phyloP scores from a whole-genome alignment of 73 alveolate genomes.

The Stentor coeruleus region DNA sequence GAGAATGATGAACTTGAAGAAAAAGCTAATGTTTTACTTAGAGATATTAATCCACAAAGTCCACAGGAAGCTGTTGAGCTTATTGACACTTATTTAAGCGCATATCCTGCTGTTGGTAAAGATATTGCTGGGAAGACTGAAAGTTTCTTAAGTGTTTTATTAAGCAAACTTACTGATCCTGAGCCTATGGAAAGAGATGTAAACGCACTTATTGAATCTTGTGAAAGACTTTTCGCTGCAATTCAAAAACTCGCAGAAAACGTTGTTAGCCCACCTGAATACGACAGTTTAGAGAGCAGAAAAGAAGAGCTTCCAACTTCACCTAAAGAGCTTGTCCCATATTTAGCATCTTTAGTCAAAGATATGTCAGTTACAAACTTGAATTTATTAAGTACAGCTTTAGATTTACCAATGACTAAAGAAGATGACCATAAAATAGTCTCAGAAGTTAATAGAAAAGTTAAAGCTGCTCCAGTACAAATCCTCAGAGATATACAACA shows the following conservation, averaged over 20 bases:
- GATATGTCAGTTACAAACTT: background rate
- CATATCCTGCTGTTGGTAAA: background rate
- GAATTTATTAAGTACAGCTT: too few relatives aligned
- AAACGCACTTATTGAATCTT: background rate
- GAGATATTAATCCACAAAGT: background rate
- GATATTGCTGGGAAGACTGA: background rate
- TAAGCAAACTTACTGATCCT: background rate
- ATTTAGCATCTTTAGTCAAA: too few relatives aligned
- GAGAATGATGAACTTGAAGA: background rate
- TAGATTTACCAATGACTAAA: background rate
- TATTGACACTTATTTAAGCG: background rate
- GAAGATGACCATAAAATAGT: background rate
- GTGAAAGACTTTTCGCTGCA: background rate
- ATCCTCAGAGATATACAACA: background rate
- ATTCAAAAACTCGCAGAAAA: background rate
- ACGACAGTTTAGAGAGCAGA: background rate
- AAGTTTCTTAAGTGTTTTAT: background rate
- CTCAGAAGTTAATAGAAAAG: too few relatives aligned
- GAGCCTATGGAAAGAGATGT: conserved; percentile 11
- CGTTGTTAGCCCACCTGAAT: background rate
- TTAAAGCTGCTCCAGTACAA: background rate
- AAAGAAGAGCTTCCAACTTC: background rate
- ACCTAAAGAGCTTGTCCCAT: background rate
- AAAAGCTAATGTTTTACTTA: background rate
- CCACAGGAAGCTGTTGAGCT: conserved; percentile 4